Evolutionary conservation across 2,329 filamentous ascomycete species (phyloP), one percentile per base, ranked within the genome.

Genomic region (Monosporascus cannonballus): DNA sequence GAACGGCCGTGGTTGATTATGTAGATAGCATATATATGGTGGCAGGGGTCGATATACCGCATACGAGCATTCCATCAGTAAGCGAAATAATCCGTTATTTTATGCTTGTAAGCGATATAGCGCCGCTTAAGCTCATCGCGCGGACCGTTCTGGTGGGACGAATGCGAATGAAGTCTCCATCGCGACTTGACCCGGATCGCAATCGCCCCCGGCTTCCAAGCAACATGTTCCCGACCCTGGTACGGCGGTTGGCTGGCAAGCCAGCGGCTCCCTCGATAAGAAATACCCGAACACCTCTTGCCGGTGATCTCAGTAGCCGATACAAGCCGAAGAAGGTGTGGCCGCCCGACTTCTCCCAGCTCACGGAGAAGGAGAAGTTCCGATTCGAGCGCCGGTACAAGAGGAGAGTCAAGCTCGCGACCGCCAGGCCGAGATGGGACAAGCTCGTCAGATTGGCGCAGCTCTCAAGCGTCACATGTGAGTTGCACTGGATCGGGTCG

Each of bases 381-480:
- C 79, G 84, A 44, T 85, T 90, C 61, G 89, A 93, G 74, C 84
- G 87, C 68, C 85, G 87, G 65, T 92, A 87, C 71, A 87, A 90
- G 71, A 78, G 89, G 50, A 79, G 89, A 51, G 70, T 87, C 25
- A 76, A 53, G 57, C 64, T 68, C 7, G 66, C 66, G n/a, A 63
- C 64, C 27, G 55, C 58, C 50, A 57, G 65, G 41, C 66, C 67
- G 37, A 57, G 65, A 15, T 64, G 64, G 70, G 59, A 66, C 50
- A 59, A 56, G 38, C 59, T 49, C 55, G 74, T 86, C 52, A 83
- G 83, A 69, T 72, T 90, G 56, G 77, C 78, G 48, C 87, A 90
- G 69, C 79, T 84, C 11, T 71, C 71, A 24, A 80, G 74, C 39
- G 76, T 85, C 46, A 73, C 78, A 49, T 79, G 83, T 85, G 63